Evolutionary conservation across 1,139 yeast species (phyloP).

Genomic region (Taiozyma sp.): DNA sequence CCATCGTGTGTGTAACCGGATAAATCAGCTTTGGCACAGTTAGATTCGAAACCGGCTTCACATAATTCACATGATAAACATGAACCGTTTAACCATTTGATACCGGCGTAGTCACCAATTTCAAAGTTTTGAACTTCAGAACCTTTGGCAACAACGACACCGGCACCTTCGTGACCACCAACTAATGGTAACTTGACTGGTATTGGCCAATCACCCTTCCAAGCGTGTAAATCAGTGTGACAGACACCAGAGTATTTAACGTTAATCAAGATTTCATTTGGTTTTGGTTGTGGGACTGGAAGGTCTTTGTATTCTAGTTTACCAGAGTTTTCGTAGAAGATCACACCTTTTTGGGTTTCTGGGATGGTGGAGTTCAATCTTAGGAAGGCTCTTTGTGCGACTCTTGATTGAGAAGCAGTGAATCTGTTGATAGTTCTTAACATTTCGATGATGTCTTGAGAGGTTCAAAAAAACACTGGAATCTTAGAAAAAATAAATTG

Average conservation of each 20-base stretch:
- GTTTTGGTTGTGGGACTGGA: slow-evolving; percentile 55
- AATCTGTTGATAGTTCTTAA: slow-evolving; percentile 19
- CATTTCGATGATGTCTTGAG: slow-evolving; percentile 10
- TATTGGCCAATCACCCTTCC: slow-evolving; percentile 69
- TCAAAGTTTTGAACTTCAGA: slow-evolving; percentile 59
- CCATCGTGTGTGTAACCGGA: slow-evolving; percentile 81
- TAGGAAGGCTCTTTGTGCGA: slow-evolving; percentile 6
- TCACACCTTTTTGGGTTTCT: slow-evolving; percentile 40
- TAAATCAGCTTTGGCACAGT: slow-evolving; percentile 61
- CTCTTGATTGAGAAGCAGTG: slow-evolving; percentile 8
- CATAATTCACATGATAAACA: slow-evolving; percentile 69
- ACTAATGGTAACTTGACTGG: slow-evolving; percentile 56
- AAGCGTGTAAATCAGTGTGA: slow-evolving; percentile 65
- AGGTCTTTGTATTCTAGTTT: slow-evolving; percentile 47
- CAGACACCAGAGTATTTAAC: slow-evolving; percentile 69
- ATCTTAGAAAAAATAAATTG: neutral
- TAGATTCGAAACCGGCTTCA: slow-evolving; percentile 57
- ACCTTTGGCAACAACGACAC: slow-evolving; percentile 70
- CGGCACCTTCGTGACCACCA: slow-evolving; percentile 84
- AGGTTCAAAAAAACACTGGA: neutral
- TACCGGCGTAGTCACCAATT: slow-evolving; percentile 68
- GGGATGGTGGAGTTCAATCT: slow-evolving; percentile 28
- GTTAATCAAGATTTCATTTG: slow-evolving; percentile 54
- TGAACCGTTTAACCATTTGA: slow-evolving; percentile 72
- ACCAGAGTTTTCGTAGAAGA: slow-evolving; percentile 42